A percentile compares a stretch with the other conserved stretches of the same genome.
phyloP scores from a whole-genome alignment of 805 yeast genomes.

The Suhomyces vadensis region DNA sequence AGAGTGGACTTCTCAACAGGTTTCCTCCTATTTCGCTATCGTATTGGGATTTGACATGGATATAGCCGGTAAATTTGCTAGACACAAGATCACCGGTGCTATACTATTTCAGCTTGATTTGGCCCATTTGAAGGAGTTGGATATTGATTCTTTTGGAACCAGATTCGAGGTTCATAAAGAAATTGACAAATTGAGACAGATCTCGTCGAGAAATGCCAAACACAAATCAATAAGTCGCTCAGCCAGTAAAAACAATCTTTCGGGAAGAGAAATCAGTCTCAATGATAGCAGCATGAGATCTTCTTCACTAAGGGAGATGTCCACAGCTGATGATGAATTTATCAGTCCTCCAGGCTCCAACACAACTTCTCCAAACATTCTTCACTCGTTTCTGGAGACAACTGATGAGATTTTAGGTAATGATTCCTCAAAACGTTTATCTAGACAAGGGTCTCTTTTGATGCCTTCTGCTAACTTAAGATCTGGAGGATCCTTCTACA shows the following conservation, averaged over 20 bases:
- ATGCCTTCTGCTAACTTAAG: constrained; percentile 11
- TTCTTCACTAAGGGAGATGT: constrained; percentile 1
- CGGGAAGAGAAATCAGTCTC: background rate
- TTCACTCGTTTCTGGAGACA: constrained; percentile 14
- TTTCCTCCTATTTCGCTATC: constrained; percentile 69
- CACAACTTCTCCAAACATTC: constrained; percentile 11
- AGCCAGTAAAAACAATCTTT: constrained; percentile 9
- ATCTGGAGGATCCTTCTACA: constrained; percentile 3
- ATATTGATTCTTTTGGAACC: constrained; percentile 90
- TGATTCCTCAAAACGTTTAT: background rate
- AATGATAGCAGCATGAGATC: background rate
- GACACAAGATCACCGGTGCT: constrained; percentile 86
- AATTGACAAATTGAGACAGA: constrained; percentile 64
- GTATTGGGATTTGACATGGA: constrained; percentile 69
- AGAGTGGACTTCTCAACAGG: constrained; percentile 86
- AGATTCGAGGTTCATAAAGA: constrained; percentile 90
- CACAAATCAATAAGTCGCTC: constrained; percentile 15
- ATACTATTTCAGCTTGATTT: constrained; percentile 85
- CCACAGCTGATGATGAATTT: constrained; percentile 8
- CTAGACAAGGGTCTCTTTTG: constrained; percentile 6
- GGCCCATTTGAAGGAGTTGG: constrained; percentile 85
- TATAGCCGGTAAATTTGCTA: constrained; percentile 76
- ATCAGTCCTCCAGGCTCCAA: constrained; percentile 13
- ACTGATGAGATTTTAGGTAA: constrained; percentile 18
- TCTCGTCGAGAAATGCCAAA: constrained; percentile 16